Evolutionary conservation across 1,139 yeast species (phyloP).

Genomic region (Zygosaccharomyces sapae): DNA sequence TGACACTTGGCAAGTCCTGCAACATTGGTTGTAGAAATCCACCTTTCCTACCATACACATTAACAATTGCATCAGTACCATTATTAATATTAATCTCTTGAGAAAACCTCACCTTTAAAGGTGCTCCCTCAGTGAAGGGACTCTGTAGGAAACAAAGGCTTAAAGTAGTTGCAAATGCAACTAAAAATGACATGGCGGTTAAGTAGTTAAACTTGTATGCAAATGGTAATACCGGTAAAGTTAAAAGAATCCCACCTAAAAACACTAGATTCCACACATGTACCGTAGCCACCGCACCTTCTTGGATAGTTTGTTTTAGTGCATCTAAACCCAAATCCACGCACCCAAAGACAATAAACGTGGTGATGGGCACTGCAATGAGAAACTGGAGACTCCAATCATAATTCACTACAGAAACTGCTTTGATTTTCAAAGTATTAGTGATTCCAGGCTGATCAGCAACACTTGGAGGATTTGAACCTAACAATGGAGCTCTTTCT

Average conservation of each 20-base stretch:
- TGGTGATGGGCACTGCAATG: slow-evolving; percentile 61
- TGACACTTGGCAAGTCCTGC: slow-evolving; percentile 60
- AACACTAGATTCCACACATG: slow-evolving; percentile 47
- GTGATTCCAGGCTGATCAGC: not conserved
- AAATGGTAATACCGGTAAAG: slow-evolving; percentile 65
- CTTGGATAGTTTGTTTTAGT: slow-evolving; percentile 65
- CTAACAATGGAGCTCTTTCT: slow-evolving; percentile 32
- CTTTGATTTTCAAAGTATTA: not conserved
- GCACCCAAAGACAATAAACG: slow-evolving; percentile 44
- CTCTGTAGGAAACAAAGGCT: slow-evolving; percentile 39
- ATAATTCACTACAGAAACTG: slow-evolving; percentile 46
- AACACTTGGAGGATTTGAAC: not conserved
- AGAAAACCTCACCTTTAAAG: slow-evolving; percentile 65
- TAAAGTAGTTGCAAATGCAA: slow-evolving; percentile 40
- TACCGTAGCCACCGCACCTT: slow-evolving; percentile 46
- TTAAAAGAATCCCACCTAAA: slow-evolving; percentile 42
- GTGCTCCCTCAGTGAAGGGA: slow-evolving; percentile 58
- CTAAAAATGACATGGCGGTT: slow-evolving; percentile 42
- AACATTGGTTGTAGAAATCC: slow-evolving; percentile 42
- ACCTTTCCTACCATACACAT: slow-evolving; percentile 52
- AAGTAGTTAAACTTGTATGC: slow-evolving; percentile 61
- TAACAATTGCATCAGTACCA: slow-evolving; percentile 39
- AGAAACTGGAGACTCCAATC: slow-evolving; percentile 80
- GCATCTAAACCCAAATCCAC: slow-evolving; percentile 59
- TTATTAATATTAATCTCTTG: slow-evolving; percentile 50